These are phyloP conservation scores for Hura crepitans DNA, from an alignment of 441 rosid genomes.

Conservation along the genomic window DNA sequence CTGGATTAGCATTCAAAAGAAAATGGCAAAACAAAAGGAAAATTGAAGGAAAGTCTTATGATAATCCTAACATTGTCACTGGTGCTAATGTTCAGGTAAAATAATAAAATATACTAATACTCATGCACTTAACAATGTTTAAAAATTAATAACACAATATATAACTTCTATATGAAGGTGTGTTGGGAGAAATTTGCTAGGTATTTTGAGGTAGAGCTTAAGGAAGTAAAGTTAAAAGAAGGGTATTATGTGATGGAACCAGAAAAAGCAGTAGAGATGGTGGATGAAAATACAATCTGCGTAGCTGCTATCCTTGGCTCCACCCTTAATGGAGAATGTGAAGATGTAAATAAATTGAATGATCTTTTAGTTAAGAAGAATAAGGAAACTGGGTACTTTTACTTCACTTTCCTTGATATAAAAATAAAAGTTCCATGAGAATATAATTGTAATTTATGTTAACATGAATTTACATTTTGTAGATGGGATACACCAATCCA, in stretches of 20 bases:
- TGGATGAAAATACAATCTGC: slow-evolving; percentile 89
- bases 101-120: too few species aligned
- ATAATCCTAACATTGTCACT: slow-evolving; percentile 76
- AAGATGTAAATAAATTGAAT: slow-evolving; percentile 75
- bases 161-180: slow-evolving; percentile 31
- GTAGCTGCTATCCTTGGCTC: slow-evolving; percentile 90
- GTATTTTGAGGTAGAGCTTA: slow-evolving; percentile 87
- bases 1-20: slow-evolving; percentile 63
- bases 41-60: slow-evolving; percentile 61
- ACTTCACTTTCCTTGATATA: background rate
- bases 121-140: background rate
- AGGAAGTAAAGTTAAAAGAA: slow-evolving; percentile 79
- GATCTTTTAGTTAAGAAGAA: slow-evolving; percentile 62
- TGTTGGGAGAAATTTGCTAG: slow-evolving; percentile 97
- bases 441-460: background rate
- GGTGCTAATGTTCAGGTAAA: slow-evolving; percentile 81
- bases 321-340: slow-evolving; percentile 85
- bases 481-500: slow-evolving; percentile 91
- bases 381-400: slow-evolving; percentile 59
- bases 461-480: slow-evolving; percentile 1
- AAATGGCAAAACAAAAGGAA: slow-evolving; percentile 68
- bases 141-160: background rate
- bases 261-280: slow-evolving; percentile 71
- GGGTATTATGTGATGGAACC: slow-evolving; percentile 90
- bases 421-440: background rate